phyloP scores from a whole-genome alignment of 2,329 filamentous ascomycete species.

The Rhytidhysteron rufulum region DNA sequence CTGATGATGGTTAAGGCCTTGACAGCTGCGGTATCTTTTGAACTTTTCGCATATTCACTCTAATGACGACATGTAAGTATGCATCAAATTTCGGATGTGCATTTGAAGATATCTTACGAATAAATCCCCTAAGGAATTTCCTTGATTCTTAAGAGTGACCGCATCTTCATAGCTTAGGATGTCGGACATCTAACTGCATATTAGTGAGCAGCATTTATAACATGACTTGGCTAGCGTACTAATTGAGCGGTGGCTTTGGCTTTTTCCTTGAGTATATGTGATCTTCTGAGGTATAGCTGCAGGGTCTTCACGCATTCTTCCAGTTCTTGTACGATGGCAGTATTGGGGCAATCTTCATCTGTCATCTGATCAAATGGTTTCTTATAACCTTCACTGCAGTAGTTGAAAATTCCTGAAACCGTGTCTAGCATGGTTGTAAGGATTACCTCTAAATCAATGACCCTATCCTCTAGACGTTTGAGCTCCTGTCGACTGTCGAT shows the following conservation, averaged over 20 bases:
- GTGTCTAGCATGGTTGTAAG: conserved; percentile 3
- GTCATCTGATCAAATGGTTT: neutral
- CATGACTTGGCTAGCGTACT: neutral
- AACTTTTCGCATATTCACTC: conserved; percentile 5
- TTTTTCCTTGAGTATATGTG: neutral
- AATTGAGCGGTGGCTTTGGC: neutral
- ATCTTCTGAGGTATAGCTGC: neutral
- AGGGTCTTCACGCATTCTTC: conserved; percentile 1
- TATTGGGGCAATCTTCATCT: too few relatives aligned
- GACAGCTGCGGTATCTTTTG: conserved; percentile 5
- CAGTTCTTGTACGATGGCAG: conserved; percentile 3
- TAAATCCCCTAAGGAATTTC: too few relatives aligned
- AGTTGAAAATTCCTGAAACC: neutral
- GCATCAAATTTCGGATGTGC: too few relatives aligned
- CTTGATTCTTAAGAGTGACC: conserved; percentile 3
- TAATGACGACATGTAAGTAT: too few relatives aligned
- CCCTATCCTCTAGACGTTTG: conserved; percentile 6
- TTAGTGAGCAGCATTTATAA: neutral
- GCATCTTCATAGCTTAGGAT: conserved; percentile 8
- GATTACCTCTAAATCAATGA: conserved; percentile 6
- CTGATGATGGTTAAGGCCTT: conserved; percentile 5
- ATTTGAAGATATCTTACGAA: too few relatives aligned
- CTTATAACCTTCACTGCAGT: neutral
- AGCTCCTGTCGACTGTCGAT: conserved; percentile 7
- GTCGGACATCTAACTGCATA: conserved; percentile 6